Evolutionary conservation across 2,329 filamentous ascomycete species (phyloP).

Genomic region (Emergomyces orientalis): DNA sequence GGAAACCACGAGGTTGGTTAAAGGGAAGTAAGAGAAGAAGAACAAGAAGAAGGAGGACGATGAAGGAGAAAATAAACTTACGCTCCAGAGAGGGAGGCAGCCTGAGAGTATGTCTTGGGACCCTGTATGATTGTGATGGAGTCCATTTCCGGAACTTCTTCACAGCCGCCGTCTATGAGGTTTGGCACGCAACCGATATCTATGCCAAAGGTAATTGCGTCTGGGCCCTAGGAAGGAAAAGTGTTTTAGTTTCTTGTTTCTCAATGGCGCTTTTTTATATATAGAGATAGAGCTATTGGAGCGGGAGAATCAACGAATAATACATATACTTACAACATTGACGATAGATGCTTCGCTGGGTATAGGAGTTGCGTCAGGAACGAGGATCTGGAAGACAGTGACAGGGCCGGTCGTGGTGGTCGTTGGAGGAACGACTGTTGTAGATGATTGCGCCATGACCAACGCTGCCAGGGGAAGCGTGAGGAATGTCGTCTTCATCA

Average conservation of each 20-base stretch:
- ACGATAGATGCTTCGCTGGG: background rate
- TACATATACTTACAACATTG: background rate
- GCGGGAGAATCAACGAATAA: background rate
- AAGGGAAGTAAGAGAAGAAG: too few species aligned
- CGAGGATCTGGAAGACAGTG: background rate
- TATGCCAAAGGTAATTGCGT: conserved; percentile 3
- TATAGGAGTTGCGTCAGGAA: background rate
- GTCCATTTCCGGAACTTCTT: background rate
- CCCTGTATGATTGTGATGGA: background rate
- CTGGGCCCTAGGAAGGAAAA: background rate
- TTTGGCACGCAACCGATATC: background rate
- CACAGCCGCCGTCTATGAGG: background rate
- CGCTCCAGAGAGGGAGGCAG: background rate
- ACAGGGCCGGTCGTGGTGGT: background rate
- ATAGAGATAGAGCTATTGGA: background rate
- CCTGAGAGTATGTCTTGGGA: background rate
- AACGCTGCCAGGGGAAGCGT: background rate
- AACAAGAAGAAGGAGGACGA: background rate
- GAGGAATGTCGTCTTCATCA: background rate
- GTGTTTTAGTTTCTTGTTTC: background rate
- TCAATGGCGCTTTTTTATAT: background rate
- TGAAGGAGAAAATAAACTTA: background rate
- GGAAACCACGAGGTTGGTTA: background rate
- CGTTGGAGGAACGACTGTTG: background rate
- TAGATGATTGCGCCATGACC: background rate